Conservation (phyloP, 1,139 yeast species). For the Yamadazyma epiphylla region DNA sequence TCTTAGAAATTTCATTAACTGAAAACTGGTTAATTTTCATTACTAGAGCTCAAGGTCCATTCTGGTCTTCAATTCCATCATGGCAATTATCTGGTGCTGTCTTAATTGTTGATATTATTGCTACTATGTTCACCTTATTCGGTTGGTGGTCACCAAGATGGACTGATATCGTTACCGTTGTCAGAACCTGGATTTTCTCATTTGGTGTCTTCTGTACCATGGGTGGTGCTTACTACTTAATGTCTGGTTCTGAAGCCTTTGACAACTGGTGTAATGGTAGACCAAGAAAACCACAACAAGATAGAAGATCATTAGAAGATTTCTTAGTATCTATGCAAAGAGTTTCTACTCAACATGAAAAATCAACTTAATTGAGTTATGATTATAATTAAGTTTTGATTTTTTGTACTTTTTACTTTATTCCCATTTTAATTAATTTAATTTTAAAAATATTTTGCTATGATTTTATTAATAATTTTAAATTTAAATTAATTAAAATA, state of each 20-base stretch:
- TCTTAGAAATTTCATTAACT: slow-evolving; percentile 88
- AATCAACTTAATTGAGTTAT: slow-evolving; percentile 37
- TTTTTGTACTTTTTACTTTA: background rate
- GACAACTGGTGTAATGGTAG: slow-evolving; percentile 95
- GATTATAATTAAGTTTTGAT: slow-evolving; percentile 3
- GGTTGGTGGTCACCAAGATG: slow-evolving; percentile 99
- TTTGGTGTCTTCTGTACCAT: slow-evolving; percentile 93
- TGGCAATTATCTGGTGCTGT: slow-evolving; percentile 97
- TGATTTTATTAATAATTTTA: slow-evolving; percentile 1
- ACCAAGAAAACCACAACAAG: slow-evolving; percentile 60
- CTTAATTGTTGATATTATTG: slow-evolving; percentile 79
- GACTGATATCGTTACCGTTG: slow-evolving; percentile 93
- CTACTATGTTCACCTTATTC: slow-evolving; percentile 87
- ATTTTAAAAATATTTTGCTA: slow-evolving; percentile 1
- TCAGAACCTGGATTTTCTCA: slow-evolving; percentile 91
- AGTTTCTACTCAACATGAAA: slow-evolving; percentile 97
- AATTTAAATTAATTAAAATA: background rate
- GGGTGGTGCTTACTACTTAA: slow-evolving; percentile 95
- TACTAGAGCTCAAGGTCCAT: slow-evolving; percentile 93
- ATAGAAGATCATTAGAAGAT: slow-evolving; percentile 85
- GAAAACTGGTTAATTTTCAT: slow-evolving; percentile 96
- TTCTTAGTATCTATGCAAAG: slow-evolving; percentile 96
- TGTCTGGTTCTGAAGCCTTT: slow-evolving; percentile 83
- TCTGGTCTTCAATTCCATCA: slow-evolving; percentile 90
- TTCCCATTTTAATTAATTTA: slow-evolving; percentile 1